phyloP scores from a whole-genome alignment of 441 rosid species.

The Gossypium gossypioides region DNA sequence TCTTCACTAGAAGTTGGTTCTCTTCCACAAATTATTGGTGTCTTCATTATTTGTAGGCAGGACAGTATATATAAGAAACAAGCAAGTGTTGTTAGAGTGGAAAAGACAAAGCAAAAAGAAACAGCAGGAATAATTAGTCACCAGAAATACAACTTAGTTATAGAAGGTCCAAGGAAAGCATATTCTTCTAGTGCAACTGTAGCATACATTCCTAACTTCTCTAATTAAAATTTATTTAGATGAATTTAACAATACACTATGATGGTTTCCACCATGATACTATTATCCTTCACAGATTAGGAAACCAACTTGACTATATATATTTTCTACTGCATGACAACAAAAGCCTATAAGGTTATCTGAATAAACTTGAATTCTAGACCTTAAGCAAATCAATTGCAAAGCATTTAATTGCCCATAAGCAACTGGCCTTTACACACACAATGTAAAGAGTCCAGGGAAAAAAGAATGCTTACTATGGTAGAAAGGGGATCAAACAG shows the following conservation, averaged over 20 bases:
- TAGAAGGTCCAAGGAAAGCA: neutral
- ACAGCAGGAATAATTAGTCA: neutral
- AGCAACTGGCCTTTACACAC: neutral
- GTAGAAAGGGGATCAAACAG: neutral
- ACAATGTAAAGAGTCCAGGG: neutral
- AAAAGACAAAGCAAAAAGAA: slow-evolving; percentile 4
- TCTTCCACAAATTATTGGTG: slow-evolving; percentile 89
- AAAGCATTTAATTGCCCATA: neutral
- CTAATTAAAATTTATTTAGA: neutral
- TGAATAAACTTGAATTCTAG: neutral
- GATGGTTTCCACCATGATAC: neutral
- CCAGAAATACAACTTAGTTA: neutral
- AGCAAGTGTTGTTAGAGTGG: neutral
- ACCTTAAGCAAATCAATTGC: neutral
- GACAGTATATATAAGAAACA: slow-evolving; percentile 15
- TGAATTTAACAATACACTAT: neutral
- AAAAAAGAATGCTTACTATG: neutral
- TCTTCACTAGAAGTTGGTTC: slow-evolving; percentile 85
- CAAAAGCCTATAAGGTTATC: neutral
- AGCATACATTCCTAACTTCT: neutral
- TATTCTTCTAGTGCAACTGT: neutral
- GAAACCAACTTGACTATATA: neutral
- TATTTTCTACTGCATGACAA: neutral
- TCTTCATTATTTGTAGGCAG: slow-evolving; percentile 29
- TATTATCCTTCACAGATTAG: neutral